phyloP scores from a whole-genome alignment of 495 filamentous ascomycete species.

The Cercophora samala region DNA sequence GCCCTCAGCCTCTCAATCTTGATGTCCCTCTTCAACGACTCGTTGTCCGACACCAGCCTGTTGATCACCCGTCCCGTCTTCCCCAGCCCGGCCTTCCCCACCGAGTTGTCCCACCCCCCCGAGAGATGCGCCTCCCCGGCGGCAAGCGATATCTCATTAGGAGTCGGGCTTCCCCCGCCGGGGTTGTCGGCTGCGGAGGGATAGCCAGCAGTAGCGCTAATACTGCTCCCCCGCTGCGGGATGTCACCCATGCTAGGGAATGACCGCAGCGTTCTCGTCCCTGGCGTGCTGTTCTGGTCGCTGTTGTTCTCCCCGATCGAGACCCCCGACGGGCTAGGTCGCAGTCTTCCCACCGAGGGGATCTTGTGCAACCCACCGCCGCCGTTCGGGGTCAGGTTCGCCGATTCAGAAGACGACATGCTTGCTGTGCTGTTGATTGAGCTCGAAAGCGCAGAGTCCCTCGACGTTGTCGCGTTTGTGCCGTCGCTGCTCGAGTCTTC shows the following conservation, averaged over 20 bases:
- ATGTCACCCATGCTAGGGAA: slow-evolving; percentile 17
- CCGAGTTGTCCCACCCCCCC: slow-evolving; percentile 63
- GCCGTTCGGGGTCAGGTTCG: slow-evolving; percentile 26
- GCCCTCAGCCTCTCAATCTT: slow-evolving; percentile 66
- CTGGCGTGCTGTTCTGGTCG: neutral
- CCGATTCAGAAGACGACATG: slow-evolving; percentile 38
- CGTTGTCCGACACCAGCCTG: slow-evolving; percentile 82
- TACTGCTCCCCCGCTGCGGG: slow-evolving; percentile 30
- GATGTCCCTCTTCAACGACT: slow-evolving; percentile 75
- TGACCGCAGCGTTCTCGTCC: neutral
- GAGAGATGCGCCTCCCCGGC: slow-evolving; percentile 24
- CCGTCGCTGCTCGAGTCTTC: slow-evolving; percentile 34
- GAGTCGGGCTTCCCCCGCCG: slow-evolving; percentile 27
- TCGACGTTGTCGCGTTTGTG: slow-evolving; percentile 29
- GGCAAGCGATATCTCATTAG: slow-evolving; percentile 16
- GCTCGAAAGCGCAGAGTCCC: slow-evolving; percentile 48
- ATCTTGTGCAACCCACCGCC: slow-evolving; percentile 18
- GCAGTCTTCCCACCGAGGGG: slow-evolving; percentile 28
- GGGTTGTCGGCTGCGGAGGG: slow-evolving; percentile 26
- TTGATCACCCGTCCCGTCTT: slow-evolving; percentile 95
- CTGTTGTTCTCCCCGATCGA: neutral
- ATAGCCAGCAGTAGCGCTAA: slow-evolving; percentile 21
- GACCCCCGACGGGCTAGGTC: slow-evolving; percentile 24
- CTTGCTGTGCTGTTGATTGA: slow-evolving; percentile 47
- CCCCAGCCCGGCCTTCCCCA: slow-evolving; percentile 75